Percentiles rank a stretch among this genome's conserved stretches.
These are phyloP conservation scores for Monilinia aucupariae DNA, from an alignment of 2,329 filamentous ascomycete species.

Conservation along the genomic window DNA sequence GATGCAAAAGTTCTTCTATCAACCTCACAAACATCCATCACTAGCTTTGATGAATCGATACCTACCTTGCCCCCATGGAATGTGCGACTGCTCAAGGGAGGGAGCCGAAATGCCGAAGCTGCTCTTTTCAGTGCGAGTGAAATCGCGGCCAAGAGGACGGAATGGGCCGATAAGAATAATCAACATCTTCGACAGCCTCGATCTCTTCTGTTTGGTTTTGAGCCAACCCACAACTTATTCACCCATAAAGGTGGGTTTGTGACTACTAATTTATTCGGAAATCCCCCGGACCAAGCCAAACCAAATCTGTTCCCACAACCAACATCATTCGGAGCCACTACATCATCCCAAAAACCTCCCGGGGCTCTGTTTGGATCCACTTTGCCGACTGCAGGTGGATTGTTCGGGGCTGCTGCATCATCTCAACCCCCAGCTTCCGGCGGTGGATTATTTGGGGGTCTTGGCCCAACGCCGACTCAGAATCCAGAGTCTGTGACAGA, in stretches of 20 bases:
- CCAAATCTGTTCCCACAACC: neutral
- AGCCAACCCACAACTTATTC: neutral
- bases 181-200: constrained; percentile 33
- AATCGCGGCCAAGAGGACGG: constrained; percentile 37
- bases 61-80: constrained; percentile 45
- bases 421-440: neutral
- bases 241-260: constrained; percentile 1
- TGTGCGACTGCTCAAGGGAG: constrained; percentile 38
- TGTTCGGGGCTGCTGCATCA: neutral
- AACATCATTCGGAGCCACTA: neutral
- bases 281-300: neutral
- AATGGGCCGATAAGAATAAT: constrained; percentile 19
- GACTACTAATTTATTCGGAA: neutral
- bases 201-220: constrained; percentile 5
- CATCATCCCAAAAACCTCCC: neutral
- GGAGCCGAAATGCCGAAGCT: constrained; percentile 18
- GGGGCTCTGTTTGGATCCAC: neutral
- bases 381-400: neutral
- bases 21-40: constrained; percentile 46
- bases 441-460: neutral
- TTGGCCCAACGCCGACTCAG: neutral
- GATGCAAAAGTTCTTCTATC: constrained; percentile 42
- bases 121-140: constrained; percentile 28
- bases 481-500: neutral
- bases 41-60: constrained; percentile 44